Base-by-base conservation (phyloP, 1,284 basidiomycete genomes). In the Cutaneotrichosporon sp. region DNA sequence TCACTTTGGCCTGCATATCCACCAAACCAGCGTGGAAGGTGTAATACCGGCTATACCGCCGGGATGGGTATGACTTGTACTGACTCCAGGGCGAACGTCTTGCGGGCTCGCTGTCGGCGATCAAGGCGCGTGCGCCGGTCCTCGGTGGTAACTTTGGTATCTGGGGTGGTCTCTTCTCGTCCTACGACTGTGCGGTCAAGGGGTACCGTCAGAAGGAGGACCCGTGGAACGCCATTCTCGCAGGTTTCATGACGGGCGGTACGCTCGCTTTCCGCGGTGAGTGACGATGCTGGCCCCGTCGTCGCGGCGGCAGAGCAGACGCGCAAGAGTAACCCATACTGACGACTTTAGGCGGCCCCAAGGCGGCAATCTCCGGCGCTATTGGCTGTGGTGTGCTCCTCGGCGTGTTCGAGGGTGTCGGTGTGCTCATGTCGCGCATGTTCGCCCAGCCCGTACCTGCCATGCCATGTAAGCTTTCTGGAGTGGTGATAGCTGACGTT, bases 161-260 rank as follows among this genome's bases (percentile, higher is more conserved):
- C 17, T 97, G 93, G 93, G 94, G 94, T 73, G 90, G 90, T 63
- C 87, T 94, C 84, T 94, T 93, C 74, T 94, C 90, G 34, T 88
- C 90, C 21, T 99, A 93, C 66, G 96, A 98, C 76, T 99, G 96
- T 76, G 90, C 91, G 1, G 88, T 98, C 60, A 97, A 98, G 77
- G 92, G 92, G 10, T 89, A 84, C 79, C 80, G 96, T 70, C 94
- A 98, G 79, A 98, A 98, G 76, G 96, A 99, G 77, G 96, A 99
- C 76, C 89, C 93, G 48, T 98, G 93, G 92, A 99, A 99, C 74
- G 92, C 92, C 39, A 97, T 99, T 69, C 88, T 96, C 52, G 91
- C 94, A 43, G 94, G 96, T 40, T 98, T 98, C 79, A 83, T 96
- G 83, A 97, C 94, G 23, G 96, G 96, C 76, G 94, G 94, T 53